Conservation (phyloP, 257 asterid genomes). For the Solanum bukasovii region DNA sequence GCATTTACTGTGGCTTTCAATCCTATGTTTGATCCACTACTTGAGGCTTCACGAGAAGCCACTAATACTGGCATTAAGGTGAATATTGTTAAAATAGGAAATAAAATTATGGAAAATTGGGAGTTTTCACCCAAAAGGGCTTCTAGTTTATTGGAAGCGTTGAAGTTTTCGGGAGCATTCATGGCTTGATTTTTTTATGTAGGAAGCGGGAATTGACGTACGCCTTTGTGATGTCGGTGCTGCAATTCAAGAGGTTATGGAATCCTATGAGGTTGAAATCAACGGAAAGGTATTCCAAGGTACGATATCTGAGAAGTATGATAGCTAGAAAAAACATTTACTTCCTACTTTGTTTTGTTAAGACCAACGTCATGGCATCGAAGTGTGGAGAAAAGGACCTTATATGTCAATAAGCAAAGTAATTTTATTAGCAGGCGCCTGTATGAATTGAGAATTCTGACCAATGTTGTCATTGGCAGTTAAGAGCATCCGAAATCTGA, state of each 20-base stretch:
- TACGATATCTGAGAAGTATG: conserved; percentile 9
- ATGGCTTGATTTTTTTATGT: neutral
- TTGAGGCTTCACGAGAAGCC: conserved; percentile 97
- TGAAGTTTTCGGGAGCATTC: neutral
- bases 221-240: conserved; percentile 94
- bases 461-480: conserved; percentile 42
- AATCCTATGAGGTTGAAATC: conserved; percentile 95
- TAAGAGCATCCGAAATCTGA: conserved; percentile 86
- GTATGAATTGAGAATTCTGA: neutral
- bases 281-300: conserved; percentile 93
- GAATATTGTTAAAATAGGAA: conserved; percentile 8
- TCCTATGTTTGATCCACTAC: conserved; percentile 90
- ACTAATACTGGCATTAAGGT: conserved; percentile 95
- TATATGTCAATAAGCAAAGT: neutral
- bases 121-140: neutral
- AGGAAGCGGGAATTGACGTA: conserved; percentile 98
- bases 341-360: neutral
- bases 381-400: neutral
- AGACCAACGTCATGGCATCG: neutral
- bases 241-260: conserved; percentile 99
- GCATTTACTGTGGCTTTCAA: conserved; percentile 96
- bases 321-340: neutral
- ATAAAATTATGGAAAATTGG: neutral
- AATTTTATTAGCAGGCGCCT: neutral
- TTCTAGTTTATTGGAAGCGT: neutral